These are phyloP conservation scores for Boletus tomentosulus DNA, from an alignment of 768 basidiomycete genomes.

Conservation along the genomic window DNA sequence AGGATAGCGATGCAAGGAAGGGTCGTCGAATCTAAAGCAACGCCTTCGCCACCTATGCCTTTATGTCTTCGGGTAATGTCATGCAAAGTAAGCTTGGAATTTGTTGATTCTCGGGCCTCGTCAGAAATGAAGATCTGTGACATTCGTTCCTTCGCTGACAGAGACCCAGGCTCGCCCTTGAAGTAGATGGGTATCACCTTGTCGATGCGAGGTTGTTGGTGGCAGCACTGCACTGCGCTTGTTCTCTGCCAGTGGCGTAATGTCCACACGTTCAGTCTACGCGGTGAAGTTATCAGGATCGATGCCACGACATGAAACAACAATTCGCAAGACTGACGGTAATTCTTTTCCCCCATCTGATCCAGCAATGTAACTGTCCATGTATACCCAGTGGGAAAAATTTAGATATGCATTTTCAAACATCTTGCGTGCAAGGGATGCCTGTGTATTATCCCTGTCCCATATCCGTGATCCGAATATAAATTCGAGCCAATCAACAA, in stretches of 20 bases:
- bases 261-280: neutral
- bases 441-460: neutral
- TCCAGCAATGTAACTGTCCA: neutral
- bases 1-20: neutral
- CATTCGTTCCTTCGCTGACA: neutral
- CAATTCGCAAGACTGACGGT: neutral
- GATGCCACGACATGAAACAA: neutral
- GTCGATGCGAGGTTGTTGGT: neutral
- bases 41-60: neutral
- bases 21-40: neutral
- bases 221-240: neutral
- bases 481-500: too few species aligned
- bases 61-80: neutral
- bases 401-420: neutral
- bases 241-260: neutral
- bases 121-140: neutral
- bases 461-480: neutral
- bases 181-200: neutral
- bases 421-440: neutral
- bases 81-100: neutral
- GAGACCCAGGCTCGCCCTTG: neutral
- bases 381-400: neutral
- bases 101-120: too few species aligned
- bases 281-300: neutral
- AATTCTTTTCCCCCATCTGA: neutral